These are phyloP conservation scores for Tetracladium setigerum DNA, from an alignment of 495 filamentous ascomycete species.

Conservation along the genomic window DNA sequence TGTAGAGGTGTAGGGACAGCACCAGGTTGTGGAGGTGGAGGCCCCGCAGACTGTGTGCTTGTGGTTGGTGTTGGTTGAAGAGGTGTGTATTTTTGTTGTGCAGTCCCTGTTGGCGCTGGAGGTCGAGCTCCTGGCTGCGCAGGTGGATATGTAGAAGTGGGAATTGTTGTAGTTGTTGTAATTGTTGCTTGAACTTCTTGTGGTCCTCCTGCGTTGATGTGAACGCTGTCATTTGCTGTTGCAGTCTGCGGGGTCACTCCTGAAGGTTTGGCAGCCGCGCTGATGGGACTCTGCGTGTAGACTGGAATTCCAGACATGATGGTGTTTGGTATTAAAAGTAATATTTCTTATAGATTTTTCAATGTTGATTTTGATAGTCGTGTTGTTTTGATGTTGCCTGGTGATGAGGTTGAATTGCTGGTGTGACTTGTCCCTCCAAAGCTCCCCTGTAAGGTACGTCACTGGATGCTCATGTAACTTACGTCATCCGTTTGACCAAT, in stretches of 20 bases:
- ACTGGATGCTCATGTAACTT: too few relatives aligned
- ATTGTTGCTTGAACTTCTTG: slow-evolving; percentile 1
- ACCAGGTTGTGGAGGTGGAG: slow-evolving; percentile 45
- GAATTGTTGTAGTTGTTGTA: slow-evolving; percentile 3
- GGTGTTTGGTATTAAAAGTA: not conserved
- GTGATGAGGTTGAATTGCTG: too few relatives aligned
- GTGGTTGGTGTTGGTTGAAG: slow-evolving; percentile 23
- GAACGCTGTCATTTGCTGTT: slow-evolving; percentile 1
- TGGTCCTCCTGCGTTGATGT: not conserved
- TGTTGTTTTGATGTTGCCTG: too few relatives aligned
- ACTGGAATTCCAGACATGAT: slow-evolving; percentile 40
- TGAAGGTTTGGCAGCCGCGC: slow-evolving; percentile 26
- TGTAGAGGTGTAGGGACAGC: slow-evolving; percentile 27
- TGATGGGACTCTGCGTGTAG: slow-evolving; percentile 43
- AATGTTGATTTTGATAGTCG: too few relatives aligned
- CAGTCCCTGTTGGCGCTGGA: slow-evolving; percentile 15
- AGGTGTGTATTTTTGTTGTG: slow-evolving; percentile 7
- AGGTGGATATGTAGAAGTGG: slow-evolving; percentile 13
- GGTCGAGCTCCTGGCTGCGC: slow-evolving; percentile 13
- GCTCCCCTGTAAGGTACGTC: too few relatives aligned
- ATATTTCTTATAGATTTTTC: not conserved
- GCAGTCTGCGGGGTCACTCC: slow-evolving; percentile 31
- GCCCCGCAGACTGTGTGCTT: slow-evolving; percentile 15
- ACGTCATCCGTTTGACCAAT: too few relatives aligned
- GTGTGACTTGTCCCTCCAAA: too few relatives aligned